Base-by-base conservation (phyloP, 2,329 filamentous ascomycete genomes). In the Dactylellina leptospora region DNA sequence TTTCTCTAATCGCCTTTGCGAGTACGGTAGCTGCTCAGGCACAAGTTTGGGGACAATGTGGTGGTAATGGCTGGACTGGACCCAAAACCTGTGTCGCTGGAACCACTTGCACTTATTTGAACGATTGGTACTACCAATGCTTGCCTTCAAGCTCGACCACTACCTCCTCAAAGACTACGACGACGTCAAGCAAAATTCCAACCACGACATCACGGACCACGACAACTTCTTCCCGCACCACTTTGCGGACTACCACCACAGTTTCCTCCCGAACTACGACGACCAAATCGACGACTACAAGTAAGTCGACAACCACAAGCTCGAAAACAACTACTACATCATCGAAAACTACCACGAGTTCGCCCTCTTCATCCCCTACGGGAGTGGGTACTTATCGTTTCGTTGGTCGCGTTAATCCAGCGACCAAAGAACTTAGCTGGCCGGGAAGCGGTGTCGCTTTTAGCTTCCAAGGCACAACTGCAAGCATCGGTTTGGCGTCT, bases 51-150 rank as follows among this genome's bases (percentile, higher is more conserved):
- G 56, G 56, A 40, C 56, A 61, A 45, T 61, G 56, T 20, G 56
- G 56, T 27, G 56, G 56, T 18, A 42, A 48, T 33, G 69, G 74
- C 38, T 82, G 77, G 76, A 74, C 73, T 8, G 82, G 82, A 0
- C 48, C 76, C 0, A 82, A 76, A 1, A 79, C 78, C 0, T 83
- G 82, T 48, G 77, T 81, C 10, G 76, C 78, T 22, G 82, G 82
- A 1, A 82, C 80, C 53, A 76, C 75, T 0, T 83, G 82, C 75
- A 76, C 66, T 2, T 76, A 77, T 38, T 62, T 76, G 4, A 83
- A 82, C 74, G 74, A 79, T 8, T 83, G 77, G 74, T 83, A 82
- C 72, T 80, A 77, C 56, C 82, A 83, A 72, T 83, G 82, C 59
- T 47, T 78, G 6, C 79, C 79, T 0, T 78, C 70, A 13, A 44